phyloP scores from a whole-genome alignment of 1,139 yeast species.

The Yamadazyma sp. region DNA sequence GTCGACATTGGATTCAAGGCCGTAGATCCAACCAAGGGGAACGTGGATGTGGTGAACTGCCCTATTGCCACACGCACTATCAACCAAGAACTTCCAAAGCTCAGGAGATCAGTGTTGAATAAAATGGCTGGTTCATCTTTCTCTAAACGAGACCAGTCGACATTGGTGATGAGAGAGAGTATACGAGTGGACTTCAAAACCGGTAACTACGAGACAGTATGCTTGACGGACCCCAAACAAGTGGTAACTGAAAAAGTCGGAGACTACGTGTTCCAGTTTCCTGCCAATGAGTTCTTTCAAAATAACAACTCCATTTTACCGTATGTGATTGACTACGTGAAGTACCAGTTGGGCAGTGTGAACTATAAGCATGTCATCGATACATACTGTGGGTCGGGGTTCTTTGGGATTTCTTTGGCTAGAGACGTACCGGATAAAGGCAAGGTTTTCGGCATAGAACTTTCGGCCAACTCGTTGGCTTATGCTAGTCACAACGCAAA shows the following conservation, averaged over 20 bases:
- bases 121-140: not conserved
- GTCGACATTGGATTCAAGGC: conserved; percentile 35
- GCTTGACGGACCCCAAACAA: conserved; percentile 65
- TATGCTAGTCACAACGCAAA: conserved; percentile 43
- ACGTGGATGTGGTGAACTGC: conserved; percentile 89
- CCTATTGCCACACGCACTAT: conserved; percentile 79
- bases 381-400: conserved; percentile 50
- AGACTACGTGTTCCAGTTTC: conserved; percentile 77
- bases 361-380: conserved; percentile 36
- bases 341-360: conserved; percentile 20
- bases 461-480: conserved; percentile 31
- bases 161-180: conserved; percentile 32
- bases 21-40: conserved; percentile 58
- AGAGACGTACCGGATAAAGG: conserved; percentile 28
- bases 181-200: conserved; percentile 29
- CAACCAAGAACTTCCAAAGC: conserved; percentile 33
- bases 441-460: conserved; percentile 46
- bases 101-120: conserved; percentile 4
- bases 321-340: conserved; percentile 31
- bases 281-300: conserved; percentile 94
- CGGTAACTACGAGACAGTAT: conserved; percentile 29
- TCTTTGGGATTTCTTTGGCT: conserved; percentile 42
- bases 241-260: conserved; percentile 77
- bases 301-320: conserved; percentile 69
- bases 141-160: conserved; percentile 10